These are phyloP conservation scores for Debaryomyces prosopidis DNA, from an alignment of 805 yeast genomes.

Conservation along the genomic window DNA sequence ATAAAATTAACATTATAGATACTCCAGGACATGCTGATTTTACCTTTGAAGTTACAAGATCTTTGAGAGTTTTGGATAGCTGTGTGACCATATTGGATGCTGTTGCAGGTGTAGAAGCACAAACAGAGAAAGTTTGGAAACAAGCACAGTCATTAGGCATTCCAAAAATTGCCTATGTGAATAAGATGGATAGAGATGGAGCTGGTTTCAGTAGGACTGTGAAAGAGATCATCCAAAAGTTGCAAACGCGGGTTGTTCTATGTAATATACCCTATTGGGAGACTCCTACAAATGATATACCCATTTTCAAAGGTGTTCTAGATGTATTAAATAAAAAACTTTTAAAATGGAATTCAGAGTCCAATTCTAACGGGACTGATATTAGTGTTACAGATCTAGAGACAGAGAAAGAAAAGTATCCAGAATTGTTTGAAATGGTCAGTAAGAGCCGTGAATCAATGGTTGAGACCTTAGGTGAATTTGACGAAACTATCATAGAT, in stretches of 20 bases:
- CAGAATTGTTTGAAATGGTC: slow-evolving; percentile 49
- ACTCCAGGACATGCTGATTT: slow-evolving; percentile 99
- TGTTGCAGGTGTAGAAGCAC: slow-evolving; percentile 98
- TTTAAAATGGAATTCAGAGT: slow-evolving; percentile 48
- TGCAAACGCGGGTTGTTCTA: slow-evolving; percentile 71
- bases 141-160: slow-evolving; percentile 69
- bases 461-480: slow-evolving; percentile 81
- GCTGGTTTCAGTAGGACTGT: slow-evolving; percentile 93
- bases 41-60: slow-evolving; percentile 88
- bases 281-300: slow-evolving; percentile 26
- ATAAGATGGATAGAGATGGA: slow-evolving; percentile 96
- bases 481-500: slow-evolving; percentile 76
- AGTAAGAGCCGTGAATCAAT: slow-evolving; percentile 65
- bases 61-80: slow-evolving; percentile 90
- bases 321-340: slow-evolving; percentile 69
- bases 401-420: slow-evolving; percentile 20
- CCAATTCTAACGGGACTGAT: slow-evolving; percentile 48
- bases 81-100: slow-evolving; percentile 91
- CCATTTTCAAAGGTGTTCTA: slow-evolving; percentile 65
- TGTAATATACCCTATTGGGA: slow-evolving; percentile 77
- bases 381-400: slow-evolving; percentile 49
- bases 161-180: slow-evolving; percentile 79
- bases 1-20: slow-evolving; percentile 83
- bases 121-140: slow-evolving; percentile 95
- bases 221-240: slow-evolving; percentile 72